phyloP scores from a whole-genome alignment of 805 yeast genomes.

The Ogataea methanolica region DNA sequence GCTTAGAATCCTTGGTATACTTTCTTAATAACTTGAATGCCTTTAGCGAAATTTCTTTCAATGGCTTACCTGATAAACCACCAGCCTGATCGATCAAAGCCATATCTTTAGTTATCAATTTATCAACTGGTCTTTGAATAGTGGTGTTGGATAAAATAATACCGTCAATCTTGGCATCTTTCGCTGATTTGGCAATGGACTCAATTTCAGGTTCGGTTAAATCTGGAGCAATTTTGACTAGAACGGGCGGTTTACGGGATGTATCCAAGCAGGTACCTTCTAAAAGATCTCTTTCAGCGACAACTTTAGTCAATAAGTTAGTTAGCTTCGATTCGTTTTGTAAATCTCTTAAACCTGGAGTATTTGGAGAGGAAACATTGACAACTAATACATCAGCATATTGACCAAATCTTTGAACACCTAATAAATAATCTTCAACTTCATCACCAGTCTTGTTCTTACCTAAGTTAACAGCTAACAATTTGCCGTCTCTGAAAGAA shows the following conservation, averaged over 20 bases:
- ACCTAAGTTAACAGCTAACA: conserved; percentile 83
- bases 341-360: conserved; percentile 88
- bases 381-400: conserved; percentile 86
- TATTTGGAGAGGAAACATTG: conserved; percentile 92
- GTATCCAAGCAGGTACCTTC: conserved; percentile 36
- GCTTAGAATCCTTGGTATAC: conserved; percentile 65
- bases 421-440: conserved; percentile 76
- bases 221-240: conserved; percentile 94
- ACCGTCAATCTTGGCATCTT: conserved; percentile 77
- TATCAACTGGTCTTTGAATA: conserved; percentile 64
- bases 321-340: conserved; percentile 76
- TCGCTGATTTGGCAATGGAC: conserved; percentile 79
- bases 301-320: conserved; percentile 59
- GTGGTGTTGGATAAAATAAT: conserved; percentile 92
- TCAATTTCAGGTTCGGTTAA: conserved; percentile 73
- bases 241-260: conserved; percentile 60
- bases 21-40: conserved; percentile 71
- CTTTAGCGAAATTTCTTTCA: conserved; percentile 71
- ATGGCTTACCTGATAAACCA: conserved; percentile 90
- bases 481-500: conserved; percentile 56
- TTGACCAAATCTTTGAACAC: conserved; percentile 77
- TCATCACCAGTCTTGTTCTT: conserved; percentile 93
- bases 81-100: conserved; percentile 59
- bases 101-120: conserved; percentile 45
- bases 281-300: conserved; percentile 58